Evolutionary conservation across 1,284 basidiomycete genomes (phyloP).

Genomic region (Ganoderma multipileum): DNA sequence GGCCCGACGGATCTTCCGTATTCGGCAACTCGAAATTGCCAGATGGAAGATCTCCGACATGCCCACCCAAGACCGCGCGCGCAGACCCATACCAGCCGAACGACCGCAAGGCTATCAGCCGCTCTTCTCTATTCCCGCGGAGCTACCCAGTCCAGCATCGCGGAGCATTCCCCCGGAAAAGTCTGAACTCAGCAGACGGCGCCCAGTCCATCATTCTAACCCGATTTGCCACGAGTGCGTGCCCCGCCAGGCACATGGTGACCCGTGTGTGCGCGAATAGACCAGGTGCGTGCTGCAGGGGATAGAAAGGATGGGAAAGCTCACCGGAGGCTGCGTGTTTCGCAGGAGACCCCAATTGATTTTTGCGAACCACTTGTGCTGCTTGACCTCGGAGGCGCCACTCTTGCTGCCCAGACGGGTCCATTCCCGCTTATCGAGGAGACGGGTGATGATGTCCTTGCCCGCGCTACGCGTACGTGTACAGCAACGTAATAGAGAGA

Average conservation of each 20-base stretch:
- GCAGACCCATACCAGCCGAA: constrained; percentile 17
- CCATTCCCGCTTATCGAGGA: constrained; percentile 94
- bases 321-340: constrained; percentile 91
- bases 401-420: constrained; percentile 89
- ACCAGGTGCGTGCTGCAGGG: constrained; percentile 17
- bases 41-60: constrained; percentile 30
- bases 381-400: constrained; percentile 98
- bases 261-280: constrained; percentile 8
- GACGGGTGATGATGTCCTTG: constrained; percentile 87
- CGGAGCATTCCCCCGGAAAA: constrained; percentile 20
- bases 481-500: constrained; percentile 25
- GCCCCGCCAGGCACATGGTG: constrained; percentile 3
- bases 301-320: constrained; percentile 40
- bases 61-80: constrained; percentile 21
- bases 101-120: constrained; percentile 29
- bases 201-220: constrained; percentile 15
- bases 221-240: constrained; percentile 13
- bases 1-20: constrained; percentile 27
- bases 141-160: constrained; percentile 20
- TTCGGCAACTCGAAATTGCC: constrained; percentile 23
- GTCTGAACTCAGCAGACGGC: constrained; percentile 15
- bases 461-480: constrained; percentile 65
- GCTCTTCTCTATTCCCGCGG: constrained; percentile 21
- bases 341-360: constrained; percentile 97
- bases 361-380: constrained; percentile 97